phyloP scores from a whole-genome alignment of 352 stramenopile genomes.

The Aphanomyces cochlioides region DNA sequence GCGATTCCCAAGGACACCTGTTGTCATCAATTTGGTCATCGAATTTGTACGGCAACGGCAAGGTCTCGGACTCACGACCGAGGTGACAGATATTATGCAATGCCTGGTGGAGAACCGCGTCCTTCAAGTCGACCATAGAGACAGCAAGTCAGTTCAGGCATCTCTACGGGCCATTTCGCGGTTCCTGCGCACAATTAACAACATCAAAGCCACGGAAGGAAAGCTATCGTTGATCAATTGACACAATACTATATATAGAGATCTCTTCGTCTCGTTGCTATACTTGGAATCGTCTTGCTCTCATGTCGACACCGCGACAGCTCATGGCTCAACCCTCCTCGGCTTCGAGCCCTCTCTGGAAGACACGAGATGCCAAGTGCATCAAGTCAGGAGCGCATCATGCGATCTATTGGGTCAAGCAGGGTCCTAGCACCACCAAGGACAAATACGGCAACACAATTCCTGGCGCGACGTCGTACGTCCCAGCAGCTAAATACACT shows the following conservation, averaged over 20 bases:
- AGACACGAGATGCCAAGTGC: constrained; percentile 41
- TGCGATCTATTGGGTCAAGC: constrained; percentile 80
- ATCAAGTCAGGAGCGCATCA: constrained; percentile 57
- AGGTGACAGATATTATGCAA: background rate
- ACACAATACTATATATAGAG: too few relatives aligned
- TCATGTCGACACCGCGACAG: background rate
- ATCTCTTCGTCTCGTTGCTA: too few relatives aligned
- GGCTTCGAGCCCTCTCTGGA: constrained; percentile 21
- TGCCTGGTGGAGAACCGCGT: background rate
- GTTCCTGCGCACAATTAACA: background rate
- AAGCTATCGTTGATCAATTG: background rate
- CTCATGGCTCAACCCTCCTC: background rate
- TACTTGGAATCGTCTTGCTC: too few relatives aligned
- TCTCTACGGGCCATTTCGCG: background rate
- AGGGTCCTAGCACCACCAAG: constrained; percentile 5
- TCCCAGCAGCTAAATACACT: constrained; percentile 82
- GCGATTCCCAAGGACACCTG: background rate
- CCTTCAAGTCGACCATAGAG: background rate
- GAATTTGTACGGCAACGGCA: background rate
- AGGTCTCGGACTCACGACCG: background rate
- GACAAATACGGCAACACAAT: constrained; percentile 34
- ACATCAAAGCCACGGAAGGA: background rate
- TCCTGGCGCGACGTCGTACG: constrained; percentile 43
- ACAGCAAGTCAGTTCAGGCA: background rate
- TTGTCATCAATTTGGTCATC: background rate